Conservation (phyloP, 495 filamentous ascomycete genomes). For the Penicillium paxilli region DNA sequence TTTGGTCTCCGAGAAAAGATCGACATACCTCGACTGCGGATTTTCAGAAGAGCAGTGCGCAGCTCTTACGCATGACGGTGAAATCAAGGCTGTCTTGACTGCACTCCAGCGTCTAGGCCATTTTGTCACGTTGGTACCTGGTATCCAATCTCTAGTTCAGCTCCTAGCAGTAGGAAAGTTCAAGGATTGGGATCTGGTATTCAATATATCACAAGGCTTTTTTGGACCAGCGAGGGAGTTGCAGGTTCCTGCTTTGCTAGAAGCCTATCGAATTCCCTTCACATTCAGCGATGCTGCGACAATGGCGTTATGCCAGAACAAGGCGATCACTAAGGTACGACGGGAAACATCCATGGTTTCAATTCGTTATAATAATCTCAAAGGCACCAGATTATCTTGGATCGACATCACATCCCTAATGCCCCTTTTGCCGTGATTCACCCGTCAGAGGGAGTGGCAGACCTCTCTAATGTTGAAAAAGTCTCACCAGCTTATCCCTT, state of each 20-base stretch:
- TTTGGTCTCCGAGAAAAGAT: constrained; percentile 8
- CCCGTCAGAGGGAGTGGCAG: background rate
- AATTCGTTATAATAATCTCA: background rate
- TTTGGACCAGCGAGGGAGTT: constrained; percentile 23
- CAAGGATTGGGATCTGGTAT: constrained; percentile 20
- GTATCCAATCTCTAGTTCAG: constrained; percentile 15
- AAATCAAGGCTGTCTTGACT: constrained; percentile 2
- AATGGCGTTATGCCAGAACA: constrained; percentile 24
- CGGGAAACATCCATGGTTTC: background rate
- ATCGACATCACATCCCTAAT: constrained; percentile 19
- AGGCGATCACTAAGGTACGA: constrained; percentile 26
- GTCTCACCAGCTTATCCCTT: constrained; percentile 10
- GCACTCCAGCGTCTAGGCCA: constrained; percentile 12
- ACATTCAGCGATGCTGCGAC: constrained; percentile 26
- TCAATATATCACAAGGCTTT: constrained; percentile 23
- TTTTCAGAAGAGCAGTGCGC: constrained; percentile 13
- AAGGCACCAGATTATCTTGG: constrained; percentile 13
- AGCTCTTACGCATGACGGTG: constrained; percentile 10
- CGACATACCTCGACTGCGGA: constrained; percentile 4
- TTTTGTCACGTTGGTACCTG: constrained; percentile 7
- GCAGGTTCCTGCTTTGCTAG: constrained; percentile 24
- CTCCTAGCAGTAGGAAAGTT: constrained; percentile 8
- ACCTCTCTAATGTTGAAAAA: background rate
- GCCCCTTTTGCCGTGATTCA: constrained; percentile 16
- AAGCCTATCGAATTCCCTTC: constrained; percentile 27